Evolutionary conservation across 306 rosid genomes (phyloP), one percentile per base, ranked within the genome.

Genomic region (Casuarina equisetifolia): DNA sequence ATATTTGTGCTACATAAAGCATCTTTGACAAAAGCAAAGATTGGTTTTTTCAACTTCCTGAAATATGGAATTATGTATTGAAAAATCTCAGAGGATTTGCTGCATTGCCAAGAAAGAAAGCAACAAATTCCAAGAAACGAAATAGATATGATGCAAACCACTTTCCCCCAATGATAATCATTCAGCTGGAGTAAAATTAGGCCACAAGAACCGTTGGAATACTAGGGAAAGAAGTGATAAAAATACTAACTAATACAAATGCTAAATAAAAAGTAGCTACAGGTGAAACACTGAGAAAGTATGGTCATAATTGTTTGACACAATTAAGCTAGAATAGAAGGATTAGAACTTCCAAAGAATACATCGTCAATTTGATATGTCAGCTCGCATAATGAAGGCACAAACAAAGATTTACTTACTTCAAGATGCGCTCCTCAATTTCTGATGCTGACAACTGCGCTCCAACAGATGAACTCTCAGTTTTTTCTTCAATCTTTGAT

Each of bases 371-470:
- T 40, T 40, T 17, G 13, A 70, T 32, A 46, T 49, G n/a, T 10
- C 40, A 32, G 11, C 3, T 13, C 49, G 74, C 46, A 81, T 6
- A 77, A 70, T 72, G 46, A 73, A 44, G 12, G 73, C 38, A 54
- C 6, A 43, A 15, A 71, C 6, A 19, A 55, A 57, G 52, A 62
- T 61, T 10, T 44, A 83, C 90, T 86, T 77, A 90, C 98, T 75
- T 92, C 79, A 84, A 50, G 58, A 94, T 88, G 80, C 97, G 98
- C 61, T 79, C 88, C 83, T 84, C 93, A 52, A 94, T 88, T 85
- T 86, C 90, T 20, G 80, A 59, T 57, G 92, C 51, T 17, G 85
- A 82, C 50, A 81, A 19, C 20, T 78, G 87, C 42, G 62, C 67
- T 62, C 82, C 74, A 44, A 79, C 73, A 46, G 77, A 69, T 39